A percentile compares a stretch with the other conserved stretches of the same genome.
phyloP scores from a whole-genome alignment of 176 grass and related monocot species.

The Oryza nivara region DNA sequence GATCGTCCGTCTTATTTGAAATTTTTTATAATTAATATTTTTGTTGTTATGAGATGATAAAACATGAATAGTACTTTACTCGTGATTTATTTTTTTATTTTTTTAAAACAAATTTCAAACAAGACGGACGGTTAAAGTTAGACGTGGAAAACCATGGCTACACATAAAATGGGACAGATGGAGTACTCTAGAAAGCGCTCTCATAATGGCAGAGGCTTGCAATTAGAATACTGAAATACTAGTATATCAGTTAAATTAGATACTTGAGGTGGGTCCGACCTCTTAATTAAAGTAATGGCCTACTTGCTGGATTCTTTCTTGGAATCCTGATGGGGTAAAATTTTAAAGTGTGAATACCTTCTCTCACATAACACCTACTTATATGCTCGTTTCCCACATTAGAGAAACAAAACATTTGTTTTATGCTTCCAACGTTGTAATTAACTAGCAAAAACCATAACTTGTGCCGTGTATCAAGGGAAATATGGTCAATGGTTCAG shows the following conservation, averaged over 20 bases:
- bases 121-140: no score
- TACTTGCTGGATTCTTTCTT: background rate
- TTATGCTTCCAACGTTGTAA: conserved; percentile 9
- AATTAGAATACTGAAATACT: background rate
- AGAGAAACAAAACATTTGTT: background rate
- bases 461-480: conserved; percentile 13
- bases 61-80: no score
- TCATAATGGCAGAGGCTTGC: background rate
- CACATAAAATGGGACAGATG: no score
- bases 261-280: no score
- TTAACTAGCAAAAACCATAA: background rate
- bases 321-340: background rate
- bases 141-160: no score
- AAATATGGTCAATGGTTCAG: conserved; percentile 20
- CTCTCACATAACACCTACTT: background rate
- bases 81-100: no score
- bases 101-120: no score
- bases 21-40: no score
- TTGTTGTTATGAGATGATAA: no score
- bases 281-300: conserved; percentile 1
- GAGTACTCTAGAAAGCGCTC: background rate
- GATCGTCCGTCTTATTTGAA: no score
- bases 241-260: no score
- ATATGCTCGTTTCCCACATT: conserved; percentile 14
- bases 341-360: background rate